These are phyloP conservation scores for Xylariales sp. DNA, from an alignment of 2,329 filamentous ascomycete genomes.

Conservation along the genomic window DNA sequence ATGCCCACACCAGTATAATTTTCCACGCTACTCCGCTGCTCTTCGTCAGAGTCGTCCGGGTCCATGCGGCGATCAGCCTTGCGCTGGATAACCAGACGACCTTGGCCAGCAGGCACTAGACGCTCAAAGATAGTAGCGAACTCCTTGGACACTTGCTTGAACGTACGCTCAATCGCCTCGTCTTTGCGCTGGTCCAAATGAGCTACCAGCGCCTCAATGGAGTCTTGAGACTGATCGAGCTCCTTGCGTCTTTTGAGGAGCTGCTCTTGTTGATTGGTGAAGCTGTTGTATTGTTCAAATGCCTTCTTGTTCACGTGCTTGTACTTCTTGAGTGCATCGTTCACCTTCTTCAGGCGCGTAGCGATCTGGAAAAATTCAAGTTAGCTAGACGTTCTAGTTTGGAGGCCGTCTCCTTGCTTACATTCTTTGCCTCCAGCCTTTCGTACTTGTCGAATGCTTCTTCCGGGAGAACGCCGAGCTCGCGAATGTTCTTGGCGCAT, in stretches of 20 bases:
- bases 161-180: conserved; percentile 95
- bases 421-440: conserved; percentile 72
- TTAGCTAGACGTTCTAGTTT: background rate
- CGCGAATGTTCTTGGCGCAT: conserved; percentile 82
- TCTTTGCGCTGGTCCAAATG: conserved; percentile 94
- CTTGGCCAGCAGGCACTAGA: conserved; percentile 89
- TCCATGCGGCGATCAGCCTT: conserved; percentile 70
- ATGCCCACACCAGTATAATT: conserved; percentile 97
- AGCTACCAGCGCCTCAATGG: conserved; percentile 88
- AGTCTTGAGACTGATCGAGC: conserved; percentile 78
- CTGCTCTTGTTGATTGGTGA: conserved; percentile 86
- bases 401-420: conserved; percentile 35
- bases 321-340: conserved; percentile 91
- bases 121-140: conserved; percentile 93
- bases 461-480: conserved; percentile 87
- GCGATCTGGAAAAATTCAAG: conserved; percentile 43
- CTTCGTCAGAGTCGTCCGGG: conserved; percentile 64
- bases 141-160: conserved; percentile 94
- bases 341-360: conserved; percentile 80
- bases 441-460: conserved; percentile 91
- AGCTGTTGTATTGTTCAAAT: conserved; percentile 97
- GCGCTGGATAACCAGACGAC: conserved; percentile 87
- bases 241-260: conserved; percentile 81
- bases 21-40: conserved; percentile 70
- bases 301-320: conserved; percentile 99